Evolutionary conservation across 345 rosid species (phyloP).

Genomic region (Eucalyptus curtisii): DNA sequence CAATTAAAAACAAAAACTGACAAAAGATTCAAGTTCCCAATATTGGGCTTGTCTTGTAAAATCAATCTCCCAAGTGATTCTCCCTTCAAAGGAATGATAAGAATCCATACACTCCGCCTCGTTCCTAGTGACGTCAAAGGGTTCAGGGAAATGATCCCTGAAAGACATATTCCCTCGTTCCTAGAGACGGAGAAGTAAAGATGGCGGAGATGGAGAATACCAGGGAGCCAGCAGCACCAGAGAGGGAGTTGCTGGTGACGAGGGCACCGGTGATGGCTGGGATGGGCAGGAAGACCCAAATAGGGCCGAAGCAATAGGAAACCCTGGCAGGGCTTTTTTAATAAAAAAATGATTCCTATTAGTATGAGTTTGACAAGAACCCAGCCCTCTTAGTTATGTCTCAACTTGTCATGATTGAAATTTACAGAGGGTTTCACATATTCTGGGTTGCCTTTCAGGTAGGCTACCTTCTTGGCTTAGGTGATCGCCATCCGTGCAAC

Average conservation of each 20-base stretch:
- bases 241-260: too few relatives aligned
- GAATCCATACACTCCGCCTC: neutral
- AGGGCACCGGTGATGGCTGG: too few relatives aligned
- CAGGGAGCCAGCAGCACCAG: too few relatives aligned
- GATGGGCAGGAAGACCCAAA: too few relatives aligned
- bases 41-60: neutral
- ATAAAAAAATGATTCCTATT: neutral
- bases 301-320: too few relatives aligned
- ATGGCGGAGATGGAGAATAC: too few relatives aligned
- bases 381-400: neutral
- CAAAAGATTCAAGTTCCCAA: neutral
- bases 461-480: slow-evolving; percentile 97
- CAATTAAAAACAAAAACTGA: neutral
- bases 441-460: slow-evolving; percentile 33
- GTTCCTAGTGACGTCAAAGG: neutral
- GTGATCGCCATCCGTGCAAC: slow-evolving; percentile 98
- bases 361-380: neutral
- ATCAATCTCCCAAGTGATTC: neutral
- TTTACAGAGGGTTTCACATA: neutral
- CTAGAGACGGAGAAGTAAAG: too few relatives aligned
- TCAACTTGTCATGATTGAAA: neutral
- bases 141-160: neutral
- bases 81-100: neutral
- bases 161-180: neutral
- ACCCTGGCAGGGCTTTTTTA: neutral